A percentile compares a stretch with the other conserved stretches of the same genome.
phyloP scores from a whole-genome alignment of 208 protist genomes.

The Leishmania aethiopica region DNA sequence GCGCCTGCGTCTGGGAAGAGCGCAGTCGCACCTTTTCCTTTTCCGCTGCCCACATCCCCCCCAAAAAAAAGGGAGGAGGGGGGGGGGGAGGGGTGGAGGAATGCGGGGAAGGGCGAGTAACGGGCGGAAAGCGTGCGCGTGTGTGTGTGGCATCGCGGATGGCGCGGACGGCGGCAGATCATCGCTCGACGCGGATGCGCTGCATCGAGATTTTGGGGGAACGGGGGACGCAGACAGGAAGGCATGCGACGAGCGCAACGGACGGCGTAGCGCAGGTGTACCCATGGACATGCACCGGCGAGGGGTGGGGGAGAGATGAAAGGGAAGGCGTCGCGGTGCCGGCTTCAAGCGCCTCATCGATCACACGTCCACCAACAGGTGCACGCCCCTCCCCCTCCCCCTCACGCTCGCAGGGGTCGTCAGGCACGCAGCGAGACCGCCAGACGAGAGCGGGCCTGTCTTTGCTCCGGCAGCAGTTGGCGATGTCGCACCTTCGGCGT shows the following conservation, averaged over 20 bases:
- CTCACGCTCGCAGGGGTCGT: background rate
- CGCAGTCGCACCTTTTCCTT: too few species aligned
- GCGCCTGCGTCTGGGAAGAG: too few species aligned
- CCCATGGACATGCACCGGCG: background rate
- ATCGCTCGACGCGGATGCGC: background rate
- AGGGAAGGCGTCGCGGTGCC: background rate
- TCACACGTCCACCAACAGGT: background rate
- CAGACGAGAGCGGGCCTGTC: background rate
- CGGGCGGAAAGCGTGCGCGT: background rate
- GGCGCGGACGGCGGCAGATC: background rate
- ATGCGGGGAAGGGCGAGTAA: background rate
- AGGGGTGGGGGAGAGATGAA: background rate
- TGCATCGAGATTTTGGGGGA: background rate
- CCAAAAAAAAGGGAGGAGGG: too few species aligned
- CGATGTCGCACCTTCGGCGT: background rate
- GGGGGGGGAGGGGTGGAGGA: background rate
- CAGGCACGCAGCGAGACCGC: background rate
- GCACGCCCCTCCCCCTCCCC: background rate
- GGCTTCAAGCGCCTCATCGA: background rate
- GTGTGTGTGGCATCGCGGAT: too few species aligned
- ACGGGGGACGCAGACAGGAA: too few species aligned
- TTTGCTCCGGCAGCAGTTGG: background rate
- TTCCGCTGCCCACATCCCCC: too few species aligned
- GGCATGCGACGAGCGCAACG: too few species aligned
- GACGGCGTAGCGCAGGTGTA: too few species aligned